Conservation (phyloP, 1,284 basidiomycete species). For the Bondarzewia mesenterica region DNA sequence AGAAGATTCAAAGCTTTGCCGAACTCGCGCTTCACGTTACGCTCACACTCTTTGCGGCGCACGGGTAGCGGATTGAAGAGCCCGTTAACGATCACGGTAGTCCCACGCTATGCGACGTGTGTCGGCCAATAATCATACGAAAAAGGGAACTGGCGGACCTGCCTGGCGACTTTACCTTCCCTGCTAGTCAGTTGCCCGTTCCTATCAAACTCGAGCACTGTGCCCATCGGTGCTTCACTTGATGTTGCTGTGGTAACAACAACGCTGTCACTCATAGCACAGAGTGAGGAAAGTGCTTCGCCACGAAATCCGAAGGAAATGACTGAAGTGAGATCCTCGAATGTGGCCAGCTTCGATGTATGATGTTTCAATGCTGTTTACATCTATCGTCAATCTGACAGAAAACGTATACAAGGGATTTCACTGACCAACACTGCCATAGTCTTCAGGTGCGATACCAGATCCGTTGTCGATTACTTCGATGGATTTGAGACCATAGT, state of each 20-base stretch:
- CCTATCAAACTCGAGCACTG: slow-evolving; percentile 64
- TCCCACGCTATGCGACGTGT: slow-evolving; percentile 59
- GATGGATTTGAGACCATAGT: slow-evolving; percentile 80
- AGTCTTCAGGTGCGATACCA: slow-evolving; percentile 76
- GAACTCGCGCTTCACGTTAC: slow-evolving; percentile 88
- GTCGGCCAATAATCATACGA: slow-evolving; percentile 1
- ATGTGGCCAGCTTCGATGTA: slow-evolving; percentile 85
- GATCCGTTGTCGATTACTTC: slow-evolving; percentile 93
- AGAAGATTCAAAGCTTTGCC: slow-evolving; percentile 78
- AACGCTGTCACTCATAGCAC: slow-evolving; percentile 73
- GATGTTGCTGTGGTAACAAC: slow-evolving; percentile 69
- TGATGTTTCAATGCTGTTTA: slow-evolving; percentile 79
- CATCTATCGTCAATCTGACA: not conserved
- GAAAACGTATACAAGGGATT: no score
- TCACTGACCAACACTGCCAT: slow-evolving; percentile 71
- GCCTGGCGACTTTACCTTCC: slow-evolving; percentile 58
- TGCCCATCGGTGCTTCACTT: slow-evolving; percentile 69
- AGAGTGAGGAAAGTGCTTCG: slow-evolving; percentile 91
- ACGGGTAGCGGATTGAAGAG: slow-evolving; percentile 86
- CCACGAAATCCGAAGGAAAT: slow-evolving; percentile 93
- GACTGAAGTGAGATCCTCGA: slow-evolving; percentile 69
- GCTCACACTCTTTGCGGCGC: slow-evolving; percentile 85
- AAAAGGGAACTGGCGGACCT: slow-evolving; percentile 37
- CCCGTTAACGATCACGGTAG: slow-evolving; percentile 70
- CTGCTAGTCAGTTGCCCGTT: slow-evolving; percentile 49